These are phyloP conservation scores for Dendrocalamus latiflorus DNA, from an alignment of 202 grass and related monocot genomes.

Conservation along the genomic window DNA sequence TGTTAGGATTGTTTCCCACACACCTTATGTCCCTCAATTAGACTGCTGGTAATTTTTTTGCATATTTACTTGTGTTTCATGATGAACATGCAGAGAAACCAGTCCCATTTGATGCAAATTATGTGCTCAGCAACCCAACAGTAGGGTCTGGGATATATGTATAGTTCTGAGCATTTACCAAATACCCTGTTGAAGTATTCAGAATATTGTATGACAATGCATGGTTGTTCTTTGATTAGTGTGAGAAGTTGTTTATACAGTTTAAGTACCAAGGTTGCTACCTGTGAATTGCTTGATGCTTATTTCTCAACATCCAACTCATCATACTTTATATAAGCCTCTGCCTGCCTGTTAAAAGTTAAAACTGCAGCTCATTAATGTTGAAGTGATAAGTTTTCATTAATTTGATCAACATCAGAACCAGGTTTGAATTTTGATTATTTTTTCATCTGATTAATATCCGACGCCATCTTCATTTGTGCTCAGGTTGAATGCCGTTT, in stretches of 20 bases:
- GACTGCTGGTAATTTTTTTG: not conserved
- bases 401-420: not conserved
- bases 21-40: not conserved
- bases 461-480: constrained; percentile 31
- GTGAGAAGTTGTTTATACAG: no score
- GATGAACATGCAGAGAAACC: not conserved
- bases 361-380: not conserved
- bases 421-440: not conserved
- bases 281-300: constrained; percentile 6
- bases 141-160: not conserved
- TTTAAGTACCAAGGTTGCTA: not conserved
- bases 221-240: no score
- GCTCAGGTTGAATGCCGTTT: constrained; percentile 67
- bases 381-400: not conserved
- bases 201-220: not conserved
- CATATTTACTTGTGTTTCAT: not conserved
- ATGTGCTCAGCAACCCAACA: not conserved
- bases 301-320: not conserved
- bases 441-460: constrained; percentile 6
- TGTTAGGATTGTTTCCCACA: not conserved
- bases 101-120: not conserved
- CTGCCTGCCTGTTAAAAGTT: not conserved
- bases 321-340: not conserved
- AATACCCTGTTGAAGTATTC: not conserved
- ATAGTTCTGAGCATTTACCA: not conserved